Conservation (phyloP, 306 rosid genomes). For the Lathyrus tuberosus region DNA sequence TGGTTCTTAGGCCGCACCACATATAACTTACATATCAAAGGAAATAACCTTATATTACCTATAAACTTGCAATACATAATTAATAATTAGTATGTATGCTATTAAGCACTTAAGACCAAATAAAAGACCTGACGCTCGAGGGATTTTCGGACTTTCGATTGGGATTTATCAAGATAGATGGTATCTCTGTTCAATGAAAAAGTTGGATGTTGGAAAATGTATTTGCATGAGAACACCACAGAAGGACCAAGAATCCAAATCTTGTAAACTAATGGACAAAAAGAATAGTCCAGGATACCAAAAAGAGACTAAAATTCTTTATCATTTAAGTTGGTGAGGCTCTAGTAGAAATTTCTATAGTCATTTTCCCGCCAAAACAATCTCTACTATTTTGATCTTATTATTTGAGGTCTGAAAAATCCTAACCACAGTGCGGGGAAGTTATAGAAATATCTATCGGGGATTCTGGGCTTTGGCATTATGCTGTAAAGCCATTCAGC, state of each 20-base stretch:
- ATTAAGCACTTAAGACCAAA: background rate
- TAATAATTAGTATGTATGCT: background rate
- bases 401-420: too few relatives aligned
- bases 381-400: too few relatives aligned
- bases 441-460: too few relatives aligned
- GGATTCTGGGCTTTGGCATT: background rate
- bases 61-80: constrained; percentile 8
- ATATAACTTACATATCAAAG: background rate
- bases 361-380: too few relatives aligned
- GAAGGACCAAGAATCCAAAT: background rate
- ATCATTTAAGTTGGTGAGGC: too few relatives aligned
- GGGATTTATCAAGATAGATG: background rate
- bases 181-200: constrained; percentile 14
- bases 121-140: constrained; percentile 12
- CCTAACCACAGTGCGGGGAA: too few relatives aligned
- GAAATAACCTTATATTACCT: background rate
- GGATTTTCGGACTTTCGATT: background rate
- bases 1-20: constrained; percentile 7
- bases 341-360: too few relatives aligned
- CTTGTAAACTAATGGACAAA: background rate
- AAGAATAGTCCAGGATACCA: background rate
- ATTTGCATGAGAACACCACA: background rate
- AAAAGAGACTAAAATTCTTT: too few relatives aligned
- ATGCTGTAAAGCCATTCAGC: background rate
- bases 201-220: constrained; percentile 1